Evolutionary conservation across 495 filamentous ascomycete genomes (phyloP), one percentile per base, ranked within the genome.

Genomic region (Penicillium paxilli): DNA sequence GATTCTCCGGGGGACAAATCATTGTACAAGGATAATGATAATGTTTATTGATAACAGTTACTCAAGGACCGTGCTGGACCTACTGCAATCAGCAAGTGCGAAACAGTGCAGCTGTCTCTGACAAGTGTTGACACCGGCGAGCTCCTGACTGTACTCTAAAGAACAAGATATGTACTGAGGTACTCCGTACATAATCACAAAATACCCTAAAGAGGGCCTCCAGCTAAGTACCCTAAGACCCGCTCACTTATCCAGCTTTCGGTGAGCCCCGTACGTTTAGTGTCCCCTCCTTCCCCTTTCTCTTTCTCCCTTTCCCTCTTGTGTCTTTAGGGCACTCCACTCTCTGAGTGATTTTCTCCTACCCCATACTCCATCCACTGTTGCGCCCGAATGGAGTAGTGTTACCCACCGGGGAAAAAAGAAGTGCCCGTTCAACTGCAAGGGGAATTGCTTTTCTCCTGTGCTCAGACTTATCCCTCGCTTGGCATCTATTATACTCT

Each of bases 221-320:
- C n/a, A n/a, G n/a, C n/a, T n/a, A n/a, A n/a, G n/a, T n/a, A n/a
- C n/a, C n/a, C n/a, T n/a, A n/a, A n/a, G 40, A 32, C 49, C 47
- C 49, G 51, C 28, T 24, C 30, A 19, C 47, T 54, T 49, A 54
- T 65, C 56, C 30, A 63, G 59, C 51, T 65, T 57, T 52, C 63
- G 63, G 63, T 65, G 63, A 65, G 49, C 56, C 47, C 42, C 48
- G 37, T 52, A 38, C 19, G 5, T 10, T 23, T 11, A 20, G 33
- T n/a, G 33, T 37, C 16, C 33, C 10, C 33, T 37, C n/a, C 16
- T n/a, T n/a, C 16, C 33, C 25, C 16, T 28, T 6, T 9, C 20
- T 6, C 6, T 46, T n/a, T 26, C 14, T 26, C 11, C 9, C 44
- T 28, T 30, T 19, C 17, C 6, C 22, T 24, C 24, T 17, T n/a